phyloP scores from a whole-genome alignment of 257 asterid species.

The Solanum megistacrolobum region DNA sequence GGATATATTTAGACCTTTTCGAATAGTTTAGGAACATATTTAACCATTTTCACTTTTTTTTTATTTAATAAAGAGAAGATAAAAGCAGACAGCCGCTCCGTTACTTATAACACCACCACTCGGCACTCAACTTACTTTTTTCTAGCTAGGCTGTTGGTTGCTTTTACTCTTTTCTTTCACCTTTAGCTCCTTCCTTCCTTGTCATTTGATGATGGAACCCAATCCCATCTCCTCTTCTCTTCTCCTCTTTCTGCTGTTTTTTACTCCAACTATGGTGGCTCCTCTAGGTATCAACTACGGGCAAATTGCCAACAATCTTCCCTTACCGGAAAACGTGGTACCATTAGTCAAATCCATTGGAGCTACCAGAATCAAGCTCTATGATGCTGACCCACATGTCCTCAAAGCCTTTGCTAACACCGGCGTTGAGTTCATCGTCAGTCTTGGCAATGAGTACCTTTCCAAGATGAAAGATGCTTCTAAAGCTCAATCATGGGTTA shows the following conservation, averaged over 20 bases:
- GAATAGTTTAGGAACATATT: no score
- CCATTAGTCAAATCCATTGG: conserved; percentile 66
- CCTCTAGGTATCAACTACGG: conserved; percentile 80
- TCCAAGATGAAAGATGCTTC: conserved; percentile 42
- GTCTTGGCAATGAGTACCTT: conserved; percentile 55
- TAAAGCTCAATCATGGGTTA: conserved; percentile 58
- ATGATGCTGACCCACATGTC: conserved; percentile 68
- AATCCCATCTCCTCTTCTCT: not conserved
- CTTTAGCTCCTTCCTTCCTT: not conserved
- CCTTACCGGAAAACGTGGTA: conserved; percentile 50
- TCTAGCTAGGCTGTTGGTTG: not conserved
- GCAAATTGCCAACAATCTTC: conserved; percentile 75
- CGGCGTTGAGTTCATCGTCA: conserved; percentile 61
- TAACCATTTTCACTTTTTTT: no score
- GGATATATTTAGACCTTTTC: no score
- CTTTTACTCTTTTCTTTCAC: not conserved
- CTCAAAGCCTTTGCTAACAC: conserved; percentile 79
- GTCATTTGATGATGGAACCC: not conserved
- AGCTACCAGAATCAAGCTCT: conserved; percentile 61
- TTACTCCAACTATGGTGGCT: conserved; percentile 14
- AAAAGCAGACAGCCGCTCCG: not conserved
- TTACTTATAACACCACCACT: not conserved
- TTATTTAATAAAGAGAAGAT: not conserved
- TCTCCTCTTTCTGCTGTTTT: not conserved
- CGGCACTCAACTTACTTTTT: not conserved